Conservation (phyloP, 345 rosid genomes). For the Schrenkiella parvula region DNA sequence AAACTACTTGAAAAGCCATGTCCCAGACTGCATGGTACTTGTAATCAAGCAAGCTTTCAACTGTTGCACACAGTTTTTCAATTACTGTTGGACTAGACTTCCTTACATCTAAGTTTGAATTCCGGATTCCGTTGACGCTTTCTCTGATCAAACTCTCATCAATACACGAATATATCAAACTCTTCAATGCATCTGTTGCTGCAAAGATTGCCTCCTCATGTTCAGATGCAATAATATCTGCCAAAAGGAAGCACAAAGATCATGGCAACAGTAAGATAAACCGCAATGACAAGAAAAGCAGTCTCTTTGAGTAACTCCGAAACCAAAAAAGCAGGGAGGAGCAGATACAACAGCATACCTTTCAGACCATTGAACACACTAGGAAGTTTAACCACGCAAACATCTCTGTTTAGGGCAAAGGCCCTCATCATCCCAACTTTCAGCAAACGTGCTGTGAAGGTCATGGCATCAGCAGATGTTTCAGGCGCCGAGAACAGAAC, state of each 20-base stretch:
- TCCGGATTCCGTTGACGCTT: constrained; percentile 54
- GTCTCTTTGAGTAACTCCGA: neutral
- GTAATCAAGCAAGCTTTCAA: constrained; percentile 84
- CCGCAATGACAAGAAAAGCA: neutral
- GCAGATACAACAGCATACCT: constrained; percentile 46
- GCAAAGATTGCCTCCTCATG: constrained; percentile 95
- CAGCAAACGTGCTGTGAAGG: constrained; percentile 70
- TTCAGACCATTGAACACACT: constrained; percentile 64
- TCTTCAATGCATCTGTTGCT: constrained; percentile 71
- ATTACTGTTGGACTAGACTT: constrained; percentile 64
- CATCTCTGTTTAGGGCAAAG: constrained; percentile 56
- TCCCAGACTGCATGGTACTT: constrained; percentile 75
- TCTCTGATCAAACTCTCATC: constrained; percentile 77
- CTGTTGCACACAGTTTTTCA: constrained; percentile 72
- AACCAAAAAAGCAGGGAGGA: neutral
- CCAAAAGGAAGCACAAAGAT: constrained; percentile 23
- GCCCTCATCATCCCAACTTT: constrained; percentile 73
- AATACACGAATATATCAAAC: constrained; percentile 58
- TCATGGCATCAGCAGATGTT: constrained; percentile 65
- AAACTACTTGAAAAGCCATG: constrained; percentile 72
- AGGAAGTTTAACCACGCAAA: constrained; percentile 70
- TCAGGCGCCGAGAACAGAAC: constrained; percentile 48
- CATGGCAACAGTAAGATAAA: constrained; percentile 2
- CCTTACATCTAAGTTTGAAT: constrained; percentile 37
- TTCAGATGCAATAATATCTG: constrained; percentile 84